A percentile compares a stretch with the other conserved stretches of the same genome.
Conservation (phyloP, 208 protist species). For the Leptomonas pyrrhocoris region DNA sequence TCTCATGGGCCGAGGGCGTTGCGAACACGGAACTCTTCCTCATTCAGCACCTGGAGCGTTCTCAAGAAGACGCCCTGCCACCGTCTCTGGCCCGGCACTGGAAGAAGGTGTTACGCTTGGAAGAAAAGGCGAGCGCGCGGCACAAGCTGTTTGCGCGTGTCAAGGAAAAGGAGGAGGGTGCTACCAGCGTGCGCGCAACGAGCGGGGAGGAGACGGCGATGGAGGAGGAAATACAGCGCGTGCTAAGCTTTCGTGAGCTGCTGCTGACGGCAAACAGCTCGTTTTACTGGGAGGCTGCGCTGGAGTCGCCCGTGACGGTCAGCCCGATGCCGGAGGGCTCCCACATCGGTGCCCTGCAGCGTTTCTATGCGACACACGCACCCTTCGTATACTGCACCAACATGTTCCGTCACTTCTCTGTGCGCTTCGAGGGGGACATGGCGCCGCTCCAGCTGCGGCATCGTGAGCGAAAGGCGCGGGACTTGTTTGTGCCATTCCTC, state of each 20-base stretch:
- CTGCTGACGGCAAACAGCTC: constrained; percentile 23
- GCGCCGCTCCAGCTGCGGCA: constrained; percentile 31
- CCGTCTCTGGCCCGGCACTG: neutral
- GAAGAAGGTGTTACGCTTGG: neutral
- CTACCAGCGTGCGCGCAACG: neutral
- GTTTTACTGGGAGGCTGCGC: constrained; percentile 21
- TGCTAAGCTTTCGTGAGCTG: constrained; percentile 12
- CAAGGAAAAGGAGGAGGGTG: neutral
- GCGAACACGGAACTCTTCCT: constrained; percentile 46
- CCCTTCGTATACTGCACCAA: constrained; percentile 57
- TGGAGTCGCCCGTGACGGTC: neutral
- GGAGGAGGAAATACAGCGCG: constrained; percentile 4
- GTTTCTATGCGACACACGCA: constrained; percentile 50
- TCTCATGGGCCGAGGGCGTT: constrained; percentile 42
- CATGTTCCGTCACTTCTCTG: constrained; percentile 48
- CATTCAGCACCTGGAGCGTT: constrained; percentile 43
- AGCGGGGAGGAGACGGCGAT: constrained; percentile 8
- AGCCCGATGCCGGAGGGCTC: constrained; percentile 1
- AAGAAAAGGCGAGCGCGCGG: constrained; percentile 4
- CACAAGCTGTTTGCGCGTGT: neutral
- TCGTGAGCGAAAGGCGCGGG: constrained; percentile 27
- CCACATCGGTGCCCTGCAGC: constrained; percentile 2
- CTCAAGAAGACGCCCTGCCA: constrained; percentile 39
- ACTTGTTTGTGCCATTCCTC: constrained; percentile 49
- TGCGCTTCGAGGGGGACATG: constrained; percentile 33